phyloP scores from a whole-genome alignment of 2,329 filamentous ascomycete genomes.

The Graphilbum fragrans region DNA sequence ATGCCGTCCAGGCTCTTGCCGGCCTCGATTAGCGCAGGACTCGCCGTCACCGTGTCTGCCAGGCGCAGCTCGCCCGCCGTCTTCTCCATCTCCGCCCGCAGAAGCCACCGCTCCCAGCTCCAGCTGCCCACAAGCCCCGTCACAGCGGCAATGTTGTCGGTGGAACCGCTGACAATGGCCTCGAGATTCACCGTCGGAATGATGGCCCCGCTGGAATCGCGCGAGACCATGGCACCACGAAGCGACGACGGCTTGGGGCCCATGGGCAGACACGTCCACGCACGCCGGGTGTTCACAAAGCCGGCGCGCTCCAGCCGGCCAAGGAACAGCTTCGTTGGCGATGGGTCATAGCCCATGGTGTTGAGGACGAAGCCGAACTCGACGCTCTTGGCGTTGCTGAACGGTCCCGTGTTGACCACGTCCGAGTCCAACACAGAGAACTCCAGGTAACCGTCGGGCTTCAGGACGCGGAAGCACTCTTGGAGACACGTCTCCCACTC shows the following conservation, averaged over 20 bases:
- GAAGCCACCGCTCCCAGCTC: constrained; percentile 94
- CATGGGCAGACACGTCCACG: constrained; percentile 84
- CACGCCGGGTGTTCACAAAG: constrained; percentile 69
- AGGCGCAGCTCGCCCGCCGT: constrained; percentile 52
- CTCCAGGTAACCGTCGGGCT: constrained; percentile 86
- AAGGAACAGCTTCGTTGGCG: constrained; percentile 71
- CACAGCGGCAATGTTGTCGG: constrained; percentile 59
- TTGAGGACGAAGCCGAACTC: constrained; percentile 88
- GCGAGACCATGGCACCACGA: constrained; percentile 20
- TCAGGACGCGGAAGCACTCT: constrained; percentile 84
- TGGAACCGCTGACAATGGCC: constrained; percentile 54
- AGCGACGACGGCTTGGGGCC: constrained; percentile 36
- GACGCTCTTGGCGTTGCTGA: constrained; percentile 70
- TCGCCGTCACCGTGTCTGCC: constrained; percentile 37
- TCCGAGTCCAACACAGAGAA: constrained; percentile 85
- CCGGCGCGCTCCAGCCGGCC: constrained; percentile 60
- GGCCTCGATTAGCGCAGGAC: constrained; percentile 40
- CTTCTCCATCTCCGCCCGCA: constrained; percentile 77
- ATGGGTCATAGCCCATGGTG: constrained; percentile 80
- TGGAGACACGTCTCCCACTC: constrained; percentile 78
- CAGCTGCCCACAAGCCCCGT: constrained; percentile 76
- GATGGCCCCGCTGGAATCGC: constrained; percentile 23
- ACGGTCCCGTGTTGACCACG: constrained; percentile 71
- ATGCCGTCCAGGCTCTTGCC: constrained; percentile 49
- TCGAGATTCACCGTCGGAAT: constrained; percentile 41